Base-by-base conservation (phyloP, 169 alveolate genomes). In the Cryptosporidium baileyi region DNA sequence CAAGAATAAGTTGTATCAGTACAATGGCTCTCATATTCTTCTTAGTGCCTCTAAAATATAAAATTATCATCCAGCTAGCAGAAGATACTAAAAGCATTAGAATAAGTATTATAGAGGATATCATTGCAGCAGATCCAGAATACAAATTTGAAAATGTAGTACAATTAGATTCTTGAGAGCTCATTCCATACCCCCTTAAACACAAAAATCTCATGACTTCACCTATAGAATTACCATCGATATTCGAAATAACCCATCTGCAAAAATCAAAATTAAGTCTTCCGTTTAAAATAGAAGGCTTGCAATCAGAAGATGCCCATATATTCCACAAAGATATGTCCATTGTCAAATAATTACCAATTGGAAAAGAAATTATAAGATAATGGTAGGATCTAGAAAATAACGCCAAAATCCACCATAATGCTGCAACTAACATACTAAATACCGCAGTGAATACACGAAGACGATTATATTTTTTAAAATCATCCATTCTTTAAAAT, bases 261-360 rank as follows among this genome's bases (percentile, higher is more conserved):
- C 85, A 74, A 57, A 74, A 74, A 26, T 74, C 85, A 40, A 74
- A 54, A 44, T 74, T 74, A 22, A 74, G 41, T 41, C 67, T 74
- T 11, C 67, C 67, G 36, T 57, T 51, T 6, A 74, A 0, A 2
- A 74, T 52, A 38, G 51, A 38, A 15, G 85, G 85, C 22, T 51
- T 54, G 26, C 85, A 74, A 43, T 74, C 85, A 0, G 85, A 74
- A 19, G 85, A 74, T 22, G 85, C 85, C 85, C 85, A 74, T 51
- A 74, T 57, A 74, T 74, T 74, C 85, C 85, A 74, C 22, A 74
- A 19, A 36, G 85, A 74, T 52, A 74, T 74, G 30, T 74, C 85
- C 67, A 74, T 54, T 51, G 85, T 40, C n/a, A 74, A 32, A 30
- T 74, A 74, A 74, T 74, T 74, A 38, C 67, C 67, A 6, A 74